These are phyloP conservation scores for Azolla pinnata DNA, from an alignment of 75 land plant genomes.

Conservation along the genomic window DNA sequence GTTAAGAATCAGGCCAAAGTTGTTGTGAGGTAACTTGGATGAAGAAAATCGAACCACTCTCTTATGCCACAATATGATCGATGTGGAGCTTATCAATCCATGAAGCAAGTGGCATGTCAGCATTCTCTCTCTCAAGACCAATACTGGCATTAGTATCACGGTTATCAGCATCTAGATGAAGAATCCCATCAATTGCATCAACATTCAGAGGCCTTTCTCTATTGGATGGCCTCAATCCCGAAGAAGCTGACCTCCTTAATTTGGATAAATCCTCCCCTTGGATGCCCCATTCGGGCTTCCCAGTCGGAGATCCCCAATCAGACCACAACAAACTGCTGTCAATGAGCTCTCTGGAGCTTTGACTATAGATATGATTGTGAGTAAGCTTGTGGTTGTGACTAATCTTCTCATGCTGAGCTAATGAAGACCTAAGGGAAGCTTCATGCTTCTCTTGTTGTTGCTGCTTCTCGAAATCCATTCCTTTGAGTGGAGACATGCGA, in stretches of 20 bases:
- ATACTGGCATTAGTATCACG: neutral
- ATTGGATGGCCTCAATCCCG: neutral
- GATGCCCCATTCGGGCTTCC: conserved; percentile 59
- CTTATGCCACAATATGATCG: conserved; percentile 27
- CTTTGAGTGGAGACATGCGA: conserved; percentile 53
- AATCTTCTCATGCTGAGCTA: neutral
- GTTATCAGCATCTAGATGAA: neutral
- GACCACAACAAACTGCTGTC: conserved; percentile 14
- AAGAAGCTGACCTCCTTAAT: conserved; percentile 28
- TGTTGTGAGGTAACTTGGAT: too few relatives aligned
- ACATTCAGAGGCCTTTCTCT: conserved; percentile 21
- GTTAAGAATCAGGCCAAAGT: too few relatives aligned
- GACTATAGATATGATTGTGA: too few relatives aligned
- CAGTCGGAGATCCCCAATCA: conserved; percentile 59
- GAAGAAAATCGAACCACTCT: too few relatives aligned
- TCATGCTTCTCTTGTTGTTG: conserved; percentile 2
- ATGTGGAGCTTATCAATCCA: conserved; percentile 69
- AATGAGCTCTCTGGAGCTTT: neutral
- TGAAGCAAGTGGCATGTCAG: conserved; percentile 28
- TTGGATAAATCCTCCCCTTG: conserved; percentile 37
- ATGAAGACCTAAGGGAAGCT: conserved; percentile 42
- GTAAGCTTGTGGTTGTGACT: too few relatives aligned
- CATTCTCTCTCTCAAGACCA: neutral
- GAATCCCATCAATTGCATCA: neutral
- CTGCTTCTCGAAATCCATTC: conserved; percentile 37